Evolutionary conservation across 305 asterid species (phyloP), one percentile per base, ranked within the genome.

Genomic region (Fraxinus platypoda): DNA sequence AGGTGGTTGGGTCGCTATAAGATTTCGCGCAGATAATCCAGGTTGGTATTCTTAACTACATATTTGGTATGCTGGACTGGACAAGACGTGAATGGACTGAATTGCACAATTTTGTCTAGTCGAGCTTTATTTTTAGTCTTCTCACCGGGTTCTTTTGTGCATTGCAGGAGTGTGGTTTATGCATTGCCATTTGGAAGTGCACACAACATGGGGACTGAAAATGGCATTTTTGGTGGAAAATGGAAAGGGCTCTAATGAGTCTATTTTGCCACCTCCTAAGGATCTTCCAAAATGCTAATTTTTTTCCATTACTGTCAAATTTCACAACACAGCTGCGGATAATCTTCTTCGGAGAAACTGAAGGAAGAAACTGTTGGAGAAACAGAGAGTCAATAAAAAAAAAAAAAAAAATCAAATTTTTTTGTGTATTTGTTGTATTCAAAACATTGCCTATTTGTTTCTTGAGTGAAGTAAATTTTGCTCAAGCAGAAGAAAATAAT

Each of bases 111-210:
- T 19, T 28, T 8, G 15, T 59, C 71, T 8, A 21, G 31, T 59
- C 31, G 70, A 59, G 9, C 26, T 66, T 68, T 28, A 12, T 5
- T 12, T 9, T 28, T 11, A 26, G 30, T 64, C 21, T 30, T 49
- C n/a, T 23, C 5, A 43, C 4, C 15, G n/a, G 4, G 15, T 46
- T 38, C 28, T 25, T 25, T 17, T 77, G 38, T n/a, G n/a, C 59
- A 8, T 59, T 70, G 28, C 19, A 94, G 98, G 98, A 43, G 94
- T 94, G 23, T 94, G 98, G 98, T 93, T 94, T 54, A 89, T 94
- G 97, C 98, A 94, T 84, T 94, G 98, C 85, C 98, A 95, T 88
- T 74, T 95, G 83, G 98, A 95, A 59, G 88, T 90, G 81, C 98
- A 95, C 86, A 91, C 97, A 34, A 91, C 95, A 41, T 95, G 98